Conservation (phyloP, 2,329 filamentous ascomycete genomes). For the Pseudocercospora pini-densiflorae region DNA sequence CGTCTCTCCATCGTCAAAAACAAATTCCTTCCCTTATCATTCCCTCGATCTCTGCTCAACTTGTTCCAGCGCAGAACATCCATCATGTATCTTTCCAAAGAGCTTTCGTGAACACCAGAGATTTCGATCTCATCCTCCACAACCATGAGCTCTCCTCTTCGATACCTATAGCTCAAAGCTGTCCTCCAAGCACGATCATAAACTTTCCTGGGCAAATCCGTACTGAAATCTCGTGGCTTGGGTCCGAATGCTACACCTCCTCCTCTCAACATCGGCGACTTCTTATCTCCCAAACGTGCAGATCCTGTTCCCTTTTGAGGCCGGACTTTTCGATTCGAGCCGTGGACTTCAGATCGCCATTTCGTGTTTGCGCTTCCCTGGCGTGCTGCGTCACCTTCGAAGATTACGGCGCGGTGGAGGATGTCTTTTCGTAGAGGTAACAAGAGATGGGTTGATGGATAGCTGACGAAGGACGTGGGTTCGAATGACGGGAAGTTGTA, state of each 20-base stretch:
- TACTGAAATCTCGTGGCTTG: slow-evolving; percentile 87
- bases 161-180: slow-evolving; percentile 88
- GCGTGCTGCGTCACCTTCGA: slow-evolving; percentile 86
- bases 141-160: slow-evolving; percentile 83
- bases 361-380: slow-evolving; percentile 85
- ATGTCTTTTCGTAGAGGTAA: slow-evolving; percentile 89
- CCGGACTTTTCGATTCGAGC: slow-evolving; percentile 79
- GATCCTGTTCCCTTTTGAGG: slow-evolving; percentile 85
- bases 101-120: slow-evolving; percentile 54
- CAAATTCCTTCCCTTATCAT: slow-evolving; percentile 61
- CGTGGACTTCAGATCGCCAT: slow-evolving; percentile 80
- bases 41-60: slow-evolving; percentile 72
- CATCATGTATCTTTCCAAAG: slow-evolving; percentile 61
- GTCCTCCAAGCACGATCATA: slow-evolving; percentile 97
- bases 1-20: slow-evolving; percentile 67
- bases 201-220: slow-evolving; percentile 80
- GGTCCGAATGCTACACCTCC: slow-evolving; percentile 92
- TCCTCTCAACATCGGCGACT: slow-evolving; percentile 80
- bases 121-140: slow-evolving; percentile 73
- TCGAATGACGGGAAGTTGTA: slow-evolving; percentile 90
- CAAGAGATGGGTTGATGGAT: slow-evolving; percentile 80
- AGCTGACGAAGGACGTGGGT: slow-evolving; percentile 76
- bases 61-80: slow-evolving; percentile 72
- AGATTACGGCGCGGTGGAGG: slow-evolving; percentile 88
- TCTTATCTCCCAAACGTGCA: slow-evolving; percentile 79